A percentile compares a stretch with the other conserved stretches of the same genome.
Conservation (phyloP, 768 basidiomycete genomes). For the Pisolithus marmoratus region DNA sequence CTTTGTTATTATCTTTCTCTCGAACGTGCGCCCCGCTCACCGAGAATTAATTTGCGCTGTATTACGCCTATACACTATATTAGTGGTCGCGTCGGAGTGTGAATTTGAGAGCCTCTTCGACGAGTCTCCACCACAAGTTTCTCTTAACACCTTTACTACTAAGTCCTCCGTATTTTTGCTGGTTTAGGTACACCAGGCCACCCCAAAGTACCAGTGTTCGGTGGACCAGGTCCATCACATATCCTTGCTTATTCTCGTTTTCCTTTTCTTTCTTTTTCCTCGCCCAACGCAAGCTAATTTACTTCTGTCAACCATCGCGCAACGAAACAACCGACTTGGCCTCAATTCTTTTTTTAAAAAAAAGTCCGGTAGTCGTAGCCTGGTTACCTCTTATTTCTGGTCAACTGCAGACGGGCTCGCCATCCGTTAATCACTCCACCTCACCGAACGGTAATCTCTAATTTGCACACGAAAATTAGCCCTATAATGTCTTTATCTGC, state of each 20-base stretch:
- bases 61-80: no score
- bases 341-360: conserved; percentile 10
- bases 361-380: conserved; percentile 12
- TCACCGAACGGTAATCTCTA: conserved; percentile 66
- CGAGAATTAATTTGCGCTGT: neutral
- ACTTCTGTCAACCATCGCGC: conserved; percentile 20
- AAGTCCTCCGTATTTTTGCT: conserved; percentile 32
- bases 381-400: conserved; percentile 18
- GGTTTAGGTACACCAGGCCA: conserved; percentile 29
- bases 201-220: conserved; percentile 24
- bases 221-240: conserved; percentile 27
- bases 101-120: conserved; percentile 18
- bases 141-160: conserved; percentile 29
- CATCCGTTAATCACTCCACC: conserved; percentile 31
- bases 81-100: conserved; percentile 25
- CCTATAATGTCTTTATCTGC: conserved; percentile 91
- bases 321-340: conserved; percentile 12
- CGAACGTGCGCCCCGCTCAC: conserved; percentile 5
- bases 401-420: conserved; percentile 21
- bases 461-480: conserved; percentile 50
- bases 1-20: neutral
- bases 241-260: conserved; percentile 23
- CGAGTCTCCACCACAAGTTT: conserved; percentile 24
- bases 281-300: conserved; percentile 29
- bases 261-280: conserved; percentile 13